Conservation (phyloP, 306 rosid genomes). For the Casuarina glauca region DNA sequence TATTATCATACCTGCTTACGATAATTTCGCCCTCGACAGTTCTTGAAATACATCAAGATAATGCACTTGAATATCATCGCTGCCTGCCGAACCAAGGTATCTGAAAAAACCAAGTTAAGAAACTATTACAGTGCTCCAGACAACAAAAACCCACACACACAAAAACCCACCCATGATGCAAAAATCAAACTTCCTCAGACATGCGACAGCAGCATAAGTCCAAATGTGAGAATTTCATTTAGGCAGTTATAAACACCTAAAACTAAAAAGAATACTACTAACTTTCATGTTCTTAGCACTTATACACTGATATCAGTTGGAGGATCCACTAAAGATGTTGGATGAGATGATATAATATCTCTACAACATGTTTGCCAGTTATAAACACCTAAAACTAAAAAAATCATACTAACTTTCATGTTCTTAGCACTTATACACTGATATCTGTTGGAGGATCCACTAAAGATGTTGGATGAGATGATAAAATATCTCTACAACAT, state of each 20-base stretch:
- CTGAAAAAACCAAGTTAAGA: constrained; percentile 52
- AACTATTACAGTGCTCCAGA: not conserved
- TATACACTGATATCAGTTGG: not conserved
- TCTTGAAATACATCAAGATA: constrained; percentile 84
- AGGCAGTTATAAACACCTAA: not conserved
- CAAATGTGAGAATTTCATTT: not conserved
- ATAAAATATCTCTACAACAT: not conserved
- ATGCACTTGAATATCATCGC: constrained; percentile 82
- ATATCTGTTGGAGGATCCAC: not conserved
- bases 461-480: not conserved
- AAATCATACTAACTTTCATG: not conserved
- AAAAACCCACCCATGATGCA: not conserved
- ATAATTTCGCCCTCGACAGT: constrained; percentile 85
- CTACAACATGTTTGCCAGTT: not conserved
- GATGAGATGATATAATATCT: not conserved
- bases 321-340: not conserved
- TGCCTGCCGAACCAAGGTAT: constrained; percentile 90
- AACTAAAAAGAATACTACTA: not conserved
- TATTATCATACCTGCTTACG: constrained; percentile 82
- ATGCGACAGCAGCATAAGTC: not conserved
- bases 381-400: not conserved
- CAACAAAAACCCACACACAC: too few species aligned
- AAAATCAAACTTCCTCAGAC: not conserved
- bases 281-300: not conserved
- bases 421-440: not conserved